These are phyloP conservation scores for Populus tomentosa DNA, from an alignment of 441 rosid genomes.

Conservation along the genomic window DNA sequence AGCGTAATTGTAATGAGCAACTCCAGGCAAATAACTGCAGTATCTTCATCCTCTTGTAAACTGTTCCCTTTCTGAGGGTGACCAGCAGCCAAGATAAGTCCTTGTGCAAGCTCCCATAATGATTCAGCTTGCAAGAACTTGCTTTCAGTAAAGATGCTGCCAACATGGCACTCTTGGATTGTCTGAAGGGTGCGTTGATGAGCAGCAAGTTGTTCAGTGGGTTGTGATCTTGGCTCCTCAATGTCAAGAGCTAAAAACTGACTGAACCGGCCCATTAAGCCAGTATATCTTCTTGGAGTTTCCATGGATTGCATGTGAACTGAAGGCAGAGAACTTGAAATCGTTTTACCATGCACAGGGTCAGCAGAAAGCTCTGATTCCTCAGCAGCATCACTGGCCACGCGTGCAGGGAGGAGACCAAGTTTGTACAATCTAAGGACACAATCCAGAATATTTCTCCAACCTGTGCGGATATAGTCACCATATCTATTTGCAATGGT, in stretches of 20 bases:
- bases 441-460: too few species aligned
- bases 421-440: too few species aligned
- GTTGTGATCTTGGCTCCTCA: conserved; percentile 53
- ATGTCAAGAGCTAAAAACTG: conserved; percentile 37
- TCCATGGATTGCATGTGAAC: conserved; percentile 63
- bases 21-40: conserved; percentile 97
- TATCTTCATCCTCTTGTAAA: conserved; percentile 94
- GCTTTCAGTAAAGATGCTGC: conserved; percentile 93
- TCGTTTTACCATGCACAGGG: too few species aligned
- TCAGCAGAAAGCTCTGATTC: too few species aligned
- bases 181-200: conserved; percentile 89
- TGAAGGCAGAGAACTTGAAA: conserved; percentile 24
- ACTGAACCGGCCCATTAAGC: conserved; percentile 98
- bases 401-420: too few species aligned
- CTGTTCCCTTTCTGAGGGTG: conserved; percentile 76
- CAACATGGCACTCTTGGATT: conserved; percentile 95
- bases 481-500: too few species aligned
- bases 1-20: conserved; percentile 91
- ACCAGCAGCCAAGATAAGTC: conserved; percentile 93
- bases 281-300: conserved; percentile 89
- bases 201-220: conserved; percentile 88
- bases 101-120: conserved; percentile 78
- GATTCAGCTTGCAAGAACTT: conserved; percentile 96
- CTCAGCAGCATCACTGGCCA: too few species aligned
- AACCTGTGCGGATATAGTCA: too few species aligned